These are phyloP conservation scores for Ascochyta viciae-villosae DNA, from an alignment of 2,329 filamentous ascomycete species.

Conservation along the genomic window DNA sequence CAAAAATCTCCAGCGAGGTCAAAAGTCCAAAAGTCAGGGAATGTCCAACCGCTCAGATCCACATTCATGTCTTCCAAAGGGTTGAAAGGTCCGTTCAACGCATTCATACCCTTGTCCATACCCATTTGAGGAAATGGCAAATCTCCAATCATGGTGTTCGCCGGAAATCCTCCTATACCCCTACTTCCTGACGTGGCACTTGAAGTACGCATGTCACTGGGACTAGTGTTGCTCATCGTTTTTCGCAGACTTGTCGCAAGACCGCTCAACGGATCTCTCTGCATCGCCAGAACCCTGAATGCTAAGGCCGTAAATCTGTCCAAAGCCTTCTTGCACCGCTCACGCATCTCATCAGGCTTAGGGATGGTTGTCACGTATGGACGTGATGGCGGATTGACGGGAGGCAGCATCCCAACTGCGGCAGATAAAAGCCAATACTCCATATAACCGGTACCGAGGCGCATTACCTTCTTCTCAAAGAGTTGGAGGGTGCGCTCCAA, in stretches of 20 bases:
- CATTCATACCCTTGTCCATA: conserved; percentile 1
- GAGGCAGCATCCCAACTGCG: conserved; percentile 40
- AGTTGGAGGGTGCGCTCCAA: conserved; percentile 38
- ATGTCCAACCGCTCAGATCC: conserved; percentile 40
- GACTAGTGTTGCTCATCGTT: conserved; percentile 23
- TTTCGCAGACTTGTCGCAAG: conserved; percentile 31
- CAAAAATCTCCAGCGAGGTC: conserved; percentile 42
- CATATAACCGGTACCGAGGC: conserved; percentile 47
- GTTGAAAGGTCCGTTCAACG: conserved; percentile 27
- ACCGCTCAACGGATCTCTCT: conserved; percentile 34
- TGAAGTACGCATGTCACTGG: conserved; percentile 2
- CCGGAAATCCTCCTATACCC: conserved; percentile 4
- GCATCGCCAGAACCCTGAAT: conserved; percentile 40
- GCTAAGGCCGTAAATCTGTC: conserved; percentile 37
- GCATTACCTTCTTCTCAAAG: conserved; percentile 45
- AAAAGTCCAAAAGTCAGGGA: conserved; percentile 47
- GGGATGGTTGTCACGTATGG: conserved; percentile 24
- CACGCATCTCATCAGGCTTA: conserved; percentile 22
- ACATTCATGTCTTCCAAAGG: conserved; percentile 38
- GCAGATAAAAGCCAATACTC: conserved; percentile 46
- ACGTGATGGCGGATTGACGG: conserved; percentile 16
- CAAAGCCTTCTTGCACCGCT: conserved; percentile 36
- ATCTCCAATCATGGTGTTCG: conserved; percentile 1
- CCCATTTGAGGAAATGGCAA: conserved; percentile 13
- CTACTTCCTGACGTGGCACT: conserved; percentile 3